These are phyloP conservation scores for Cajanus cajan DNA, from an alignment of 306 rosid species.

Conservation along the genomic window DNA sequence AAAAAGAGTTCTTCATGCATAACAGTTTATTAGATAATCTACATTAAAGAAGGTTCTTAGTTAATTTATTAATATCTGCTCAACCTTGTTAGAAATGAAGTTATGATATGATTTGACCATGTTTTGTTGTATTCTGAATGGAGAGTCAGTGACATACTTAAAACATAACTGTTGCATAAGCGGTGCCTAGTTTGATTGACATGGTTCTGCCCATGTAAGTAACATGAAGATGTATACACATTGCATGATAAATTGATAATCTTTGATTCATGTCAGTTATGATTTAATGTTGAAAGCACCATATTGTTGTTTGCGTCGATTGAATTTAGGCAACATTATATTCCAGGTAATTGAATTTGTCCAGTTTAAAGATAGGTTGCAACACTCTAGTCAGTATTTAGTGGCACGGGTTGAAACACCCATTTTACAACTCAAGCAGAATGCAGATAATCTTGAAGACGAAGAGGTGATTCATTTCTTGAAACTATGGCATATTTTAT, in stretches of 20 bases:
- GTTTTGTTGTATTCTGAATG: constrained; percentile 24
- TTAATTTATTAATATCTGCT: background rate
- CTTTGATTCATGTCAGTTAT: constrained; percentile 14
- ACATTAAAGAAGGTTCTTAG: too few relatives aligned
- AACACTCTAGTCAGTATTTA: constrained; percentile 78
- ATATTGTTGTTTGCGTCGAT: constrained; percentile 5
- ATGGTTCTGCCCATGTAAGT: background rate
- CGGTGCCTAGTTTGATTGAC: background rate
- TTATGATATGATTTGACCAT: constrained; percentile 11
- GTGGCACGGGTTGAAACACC: constrained; percentile 77
- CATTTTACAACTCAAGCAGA: constrained; percentile 80
- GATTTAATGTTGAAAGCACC: background rate
- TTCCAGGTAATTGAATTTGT: constrained; percentile 95
- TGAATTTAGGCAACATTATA: constrained; percentile 1
- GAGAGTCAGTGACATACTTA: background rate
- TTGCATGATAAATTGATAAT: background rate
- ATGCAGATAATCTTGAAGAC: constrained; percentile 74
- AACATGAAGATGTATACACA: background rate
- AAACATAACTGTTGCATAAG: background rate
- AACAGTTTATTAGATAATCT: background rate
- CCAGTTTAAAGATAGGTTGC: constrained; percentile 87
- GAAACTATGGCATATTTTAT: constrained; percentile 17
- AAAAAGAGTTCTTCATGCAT: background rate
- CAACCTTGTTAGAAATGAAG: constrained; percentile 11
- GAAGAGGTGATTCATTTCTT: constrained; percentile 64